phyloP scores from a whole-genome alignment of 2,329 filamentous ascomycete species.

The Paraconiothyrium brasiliense region DNA sequence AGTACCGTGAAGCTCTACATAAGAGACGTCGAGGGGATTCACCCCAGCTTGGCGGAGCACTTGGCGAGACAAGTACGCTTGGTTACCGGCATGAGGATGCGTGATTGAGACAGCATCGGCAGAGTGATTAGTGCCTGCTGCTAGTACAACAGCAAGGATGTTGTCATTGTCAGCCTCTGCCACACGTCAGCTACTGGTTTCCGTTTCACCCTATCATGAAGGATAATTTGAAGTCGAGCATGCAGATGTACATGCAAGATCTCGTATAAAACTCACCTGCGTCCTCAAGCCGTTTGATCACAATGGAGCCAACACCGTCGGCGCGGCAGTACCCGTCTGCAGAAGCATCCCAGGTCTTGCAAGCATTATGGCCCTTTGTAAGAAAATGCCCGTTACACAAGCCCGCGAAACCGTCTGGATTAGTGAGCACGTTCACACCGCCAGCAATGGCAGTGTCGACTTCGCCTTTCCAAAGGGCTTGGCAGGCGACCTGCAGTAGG shows the following conservation, averaged over 20 bases:
- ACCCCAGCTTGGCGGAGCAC: slow-evolving; percentile 47
- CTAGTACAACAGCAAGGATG: slow-evolving; percentile 37
- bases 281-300: slow-evolving; percentile 38
- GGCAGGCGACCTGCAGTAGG: slow-evolving; percentile 28
- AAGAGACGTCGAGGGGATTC: slow-evolving; percentile 37
- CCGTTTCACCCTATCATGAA: too few species aligned
- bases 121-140: slow-evolving; percentile 43
- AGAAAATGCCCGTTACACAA: slow-evolving; percentile 32
- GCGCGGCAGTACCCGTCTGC: slow-evolving; percentile 38
- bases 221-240: too few species aligned
- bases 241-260: too few species aligned
- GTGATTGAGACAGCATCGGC: slow-evolving; percentile 45
- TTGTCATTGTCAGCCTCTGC: slow-evolving; percentile 23
- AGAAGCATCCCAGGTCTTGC: slow-evolving; percentile 37
- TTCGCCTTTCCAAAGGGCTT: slow-evolving; percentile 39
- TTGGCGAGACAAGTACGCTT: slow-evolving; percentile 25
- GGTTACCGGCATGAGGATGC: slow-evolving; percentile 32
- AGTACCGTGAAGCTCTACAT: slow-evolving; percentile 45
- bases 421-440: slow-evolving; percentile 31
- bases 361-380: slow-evolving; percentile 28
- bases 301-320: slow-evolving; percentile 35
- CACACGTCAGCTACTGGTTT: too few species aligned
- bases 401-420: slow-evolving; percentile 39
- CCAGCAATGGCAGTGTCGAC: slow-evolving; percentile 33
- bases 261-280: slow-evolving; percentile 22